Evolutionary conservation across 345 rosid species (phyloP), one percentile per base, ranked within the genome.

Genomic region (Pelargonium nanum): DNA sequence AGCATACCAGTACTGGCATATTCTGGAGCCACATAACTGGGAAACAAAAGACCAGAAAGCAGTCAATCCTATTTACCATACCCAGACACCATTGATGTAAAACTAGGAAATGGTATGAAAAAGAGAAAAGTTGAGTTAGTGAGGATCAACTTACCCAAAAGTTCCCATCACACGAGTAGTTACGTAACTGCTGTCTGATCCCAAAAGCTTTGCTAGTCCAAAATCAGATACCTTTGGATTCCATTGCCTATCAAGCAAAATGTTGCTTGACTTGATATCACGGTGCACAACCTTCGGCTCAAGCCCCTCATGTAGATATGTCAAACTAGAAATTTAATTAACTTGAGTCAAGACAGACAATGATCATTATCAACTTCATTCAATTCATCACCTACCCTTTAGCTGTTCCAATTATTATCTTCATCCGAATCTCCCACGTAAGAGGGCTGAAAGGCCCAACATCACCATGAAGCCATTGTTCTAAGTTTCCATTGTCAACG

Each of bases 1-100:
- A 92, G 75, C 98, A 92, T 92, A 53, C 98, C 98, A 0, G 98
- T 92, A 73, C 98, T 86, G 7, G 98, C 98, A 66, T 92, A 92
- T 60, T 92, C 98, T 20, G 98, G 98, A 56, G 98, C 98, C 60
- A 92, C 98, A 63, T 88, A 92, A 44, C 93, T 86, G 75, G 16
- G 20, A 62, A 63, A 52, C 22, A 52, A n/a, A 30, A 12, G 40
- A 30, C 40, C 40, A 30, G 40, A 40, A 52, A 52, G 5, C 17
- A 52, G 22, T 19, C 1, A 52, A 52, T 12, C 24, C 25, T 59
- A 21, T 24, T 17, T 19, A 28, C n/a, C 28, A 20, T 1, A 9
- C 45, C 45, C 6, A 45, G 40, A 58, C 57, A n/a, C n/a, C n/a
- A 56, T 21, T 16, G 53, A 17, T 26, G 52, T 6, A 25, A 16